Evolutionary conservation across 208 protist species (phyloP).

Genomic region (Acanthamoeba sp.): DNA sequence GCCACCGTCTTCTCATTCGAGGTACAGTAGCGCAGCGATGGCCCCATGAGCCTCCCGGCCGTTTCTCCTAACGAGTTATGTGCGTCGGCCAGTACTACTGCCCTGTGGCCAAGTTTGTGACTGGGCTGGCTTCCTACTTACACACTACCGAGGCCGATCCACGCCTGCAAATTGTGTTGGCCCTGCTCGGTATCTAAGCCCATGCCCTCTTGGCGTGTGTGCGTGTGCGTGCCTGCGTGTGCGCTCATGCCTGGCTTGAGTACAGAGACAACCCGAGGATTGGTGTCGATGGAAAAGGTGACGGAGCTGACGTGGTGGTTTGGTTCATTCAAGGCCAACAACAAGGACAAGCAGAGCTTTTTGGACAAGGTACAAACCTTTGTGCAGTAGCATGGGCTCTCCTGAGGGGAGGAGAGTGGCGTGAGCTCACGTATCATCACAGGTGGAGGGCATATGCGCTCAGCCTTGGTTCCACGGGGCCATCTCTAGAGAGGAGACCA

Average conservation of each 20-base stretch:
- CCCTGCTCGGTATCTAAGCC: background rate
- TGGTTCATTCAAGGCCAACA: background rate
- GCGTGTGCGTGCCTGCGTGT: no score
- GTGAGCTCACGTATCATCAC: background rate
- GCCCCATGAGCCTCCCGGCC: no score
- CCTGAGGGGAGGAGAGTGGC: no score
- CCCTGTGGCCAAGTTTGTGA: background rate
- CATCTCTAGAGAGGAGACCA: slow-evolving; percentile 29
- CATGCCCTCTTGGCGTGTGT: background rate
- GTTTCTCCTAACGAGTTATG: background rate
- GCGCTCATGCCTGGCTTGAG: no score
- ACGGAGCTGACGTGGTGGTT: slow-evolving; percentile 46
- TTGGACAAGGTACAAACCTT: background rate
- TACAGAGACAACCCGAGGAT: background rate
- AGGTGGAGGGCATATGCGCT: slow-evolving; percentile 24
- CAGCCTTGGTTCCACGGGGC: slow-evolving; percentile 49
- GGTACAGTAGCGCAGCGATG: no score
- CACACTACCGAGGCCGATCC: slow-evolving; percentile 10
- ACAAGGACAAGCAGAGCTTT: background rate
- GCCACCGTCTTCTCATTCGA: slow-evolving; percentile 2
- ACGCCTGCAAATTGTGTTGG: slow-evolving; percentile 29
- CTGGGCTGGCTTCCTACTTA: background rate
- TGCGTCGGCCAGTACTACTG: background rate
- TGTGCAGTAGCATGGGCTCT: no score
- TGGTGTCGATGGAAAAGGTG: slow-evolving; percentile 42